Evolutionary conservation across 768 basidiomycete species (phyloP).

Genomic region (Boletus rubroflammeus): DNA sequence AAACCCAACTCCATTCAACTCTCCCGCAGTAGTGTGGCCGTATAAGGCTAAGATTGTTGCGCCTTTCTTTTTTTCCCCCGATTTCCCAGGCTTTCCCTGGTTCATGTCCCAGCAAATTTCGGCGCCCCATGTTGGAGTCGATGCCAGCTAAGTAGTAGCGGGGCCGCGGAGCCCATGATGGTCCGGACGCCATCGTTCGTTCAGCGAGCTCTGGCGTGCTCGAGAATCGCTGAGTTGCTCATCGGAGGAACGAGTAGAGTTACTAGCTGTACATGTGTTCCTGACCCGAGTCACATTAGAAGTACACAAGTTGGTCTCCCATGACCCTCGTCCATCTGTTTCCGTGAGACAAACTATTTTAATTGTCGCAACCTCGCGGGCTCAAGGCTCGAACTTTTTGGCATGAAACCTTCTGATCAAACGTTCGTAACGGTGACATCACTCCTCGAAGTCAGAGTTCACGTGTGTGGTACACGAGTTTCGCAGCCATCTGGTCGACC

Average conservation of each 20-base stretch:
- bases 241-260: not conserved
- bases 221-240: conserved; percentile 4
- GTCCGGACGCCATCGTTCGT: too few relatives aligned
- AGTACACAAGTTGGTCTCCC: not conserved
- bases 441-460: not conserved
- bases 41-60: too few relatives aligned
- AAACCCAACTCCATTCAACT: too few relatives aligned
- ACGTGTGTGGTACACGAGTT: not conserved
- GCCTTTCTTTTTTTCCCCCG: too few relatives aligned
- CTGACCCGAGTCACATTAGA: not conserved
- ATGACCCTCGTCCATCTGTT: not conserved
- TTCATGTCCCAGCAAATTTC: too few relatives aligned
- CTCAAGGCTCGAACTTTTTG: not conserved
- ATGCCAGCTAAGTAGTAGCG: too few relatives aligned
- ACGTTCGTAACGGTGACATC: conserved; percentile 2
- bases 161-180: too few relatives aligned
- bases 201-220: too few relatives aligned
- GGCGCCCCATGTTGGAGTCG: too few relatives aligned
- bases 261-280: not conserved
- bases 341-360: not conserved
- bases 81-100: too few relatives aligned
- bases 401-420: too few relatives aligned
- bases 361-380: not conserved
- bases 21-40: too few relatives aligned
- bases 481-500: not conserved